Conservation (phyloP, 225 moss, liverwort and hornwort species). For the Pleurozium schreberi region DNA sequence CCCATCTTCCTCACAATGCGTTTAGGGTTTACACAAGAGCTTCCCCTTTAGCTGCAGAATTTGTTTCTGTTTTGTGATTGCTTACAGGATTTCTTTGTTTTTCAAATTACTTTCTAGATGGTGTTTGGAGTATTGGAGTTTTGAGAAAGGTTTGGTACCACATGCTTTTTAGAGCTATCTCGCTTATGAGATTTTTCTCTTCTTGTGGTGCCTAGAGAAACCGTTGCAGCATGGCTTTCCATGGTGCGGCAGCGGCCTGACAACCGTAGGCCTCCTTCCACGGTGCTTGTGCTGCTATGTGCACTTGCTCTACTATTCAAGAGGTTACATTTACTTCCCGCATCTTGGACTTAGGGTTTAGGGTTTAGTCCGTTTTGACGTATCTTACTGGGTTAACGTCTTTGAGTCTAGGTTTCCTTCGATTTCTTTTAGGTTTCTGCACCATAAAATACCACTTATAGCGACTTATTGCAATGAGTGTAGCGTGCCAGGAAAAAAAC, state of each 20-base stretch:
- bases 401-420: too few relatives aligned
- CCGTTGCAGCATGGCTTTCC: neutral
- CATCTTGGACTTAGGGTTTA: neutral
- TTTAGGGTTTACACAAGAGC: neutral
- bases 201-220: neutral
- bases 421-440: neutral
- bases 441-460: neutral
- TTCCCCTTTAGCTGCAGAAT: rapidly evolving
- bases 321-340: neutral
- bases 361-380: neutral
- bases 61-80: neutral
- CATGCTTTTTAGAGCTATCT: neutral
- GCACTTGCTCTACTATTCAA: neutral
- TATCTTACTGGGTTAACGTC: too few relatives aligned
- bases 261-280: neutral
- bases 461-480: neutral
- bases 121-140: neutral
- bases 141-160: neutral
- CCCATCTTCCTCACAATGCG: too few relatives aligned
- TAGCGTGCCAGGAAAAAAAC: neutral
- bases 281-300: neutral
- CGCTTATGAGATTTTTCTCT: neutral
- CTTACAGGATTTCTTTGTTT: neutral
- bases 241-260: neutral
- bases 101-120: too few relatives aligned